Evolutionary conservation across 805 yeast genomes (phyloP).

Genomic region (Candida pseudofarinosa): DNA sequence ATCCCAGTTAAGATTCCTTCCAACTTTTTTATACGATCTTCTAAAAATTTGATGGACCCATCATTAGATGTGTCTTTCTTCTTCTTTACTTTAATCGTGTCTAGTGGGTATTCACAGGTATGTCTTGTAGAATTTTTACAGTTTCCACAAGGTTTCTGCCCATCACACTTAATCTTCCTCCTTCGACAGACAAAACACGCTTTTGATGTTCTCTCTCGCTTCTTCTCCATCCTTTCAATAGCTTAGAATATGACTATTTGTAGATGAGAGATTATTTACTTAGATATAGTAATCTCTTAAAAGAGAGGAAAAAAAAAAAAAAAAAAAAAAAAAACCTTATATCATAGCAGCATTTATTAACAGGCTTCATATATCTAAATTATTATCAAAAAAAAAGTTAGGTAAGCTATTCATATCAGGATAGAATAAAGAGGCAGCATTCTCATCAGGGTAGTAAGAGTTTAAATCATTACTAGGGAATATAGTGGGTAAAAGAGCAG

Average conservation of each 20-base stretch:
- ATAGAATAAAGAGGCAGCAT: slow-evolving; percentile 14
- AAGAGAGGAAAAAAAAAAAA: too few relatives aligned
- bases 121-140: neutral
- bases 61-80: neutral
- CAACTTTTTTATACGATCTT: neutral
- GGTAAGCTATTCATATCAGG: slow-evolving; percentile 30
- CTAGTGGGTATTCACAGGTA: neutral
- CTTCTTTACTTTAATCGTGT: neutral
- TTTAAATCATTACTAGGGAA: neutral
- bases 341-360: neutral
- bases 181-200: slow-evolving; percentile 22
- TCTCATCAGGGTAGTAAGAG: slow-evolving; percentile 19
- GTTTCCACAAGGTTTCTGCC: slow-evolving; percentile 10
- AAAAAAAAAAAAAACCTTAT: too few relatives aligned
- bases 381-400: slow-evolving; percentile 37
- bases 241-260: neutral
- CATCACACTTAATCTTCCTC: slow-evolving; percentile 23
- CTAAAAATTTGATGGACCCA: neutral
- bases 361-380: slow-evolving; percentile 12
- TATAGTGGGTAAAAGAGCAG: neutral
- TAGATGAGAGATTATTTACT: too few relatives aligned
- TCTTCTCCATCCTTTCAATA: neutral
- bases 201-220: slow-evolving; percentile 11
- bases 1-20: neutral
- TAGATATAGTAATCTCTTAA: too few relatives aligned